Evolutionary conservation across 768 basidiomycete species (phyloP).

Genomic region (Boletus edulis): DNA sequence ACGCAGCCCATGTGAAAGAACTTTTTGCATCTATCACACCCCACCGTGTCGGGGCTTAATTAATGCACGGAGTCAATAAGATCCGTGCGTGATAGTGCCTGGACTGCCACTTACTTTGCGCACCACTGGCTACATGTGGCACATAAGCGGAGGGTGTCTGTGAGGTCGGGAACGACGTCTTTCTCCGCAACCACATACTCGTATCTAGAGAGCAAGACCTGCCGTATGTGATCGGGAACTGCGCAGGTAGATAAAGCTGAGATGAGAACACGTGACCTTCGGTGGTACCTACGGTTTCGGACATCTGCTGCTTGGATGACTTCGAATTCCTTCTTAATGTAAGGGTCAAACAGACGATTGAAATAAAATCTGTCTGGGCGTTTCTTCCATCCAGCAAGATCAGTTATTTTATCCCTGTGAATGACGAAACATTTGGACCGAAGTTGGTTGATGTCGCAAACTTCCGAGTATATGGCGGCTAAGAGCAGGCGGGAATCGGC

Average conservation of each 20-base stretch:
- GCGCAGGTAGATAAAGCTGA: constrained; percentile 14
- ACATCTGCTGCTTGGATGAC: constrained; percentile 85
- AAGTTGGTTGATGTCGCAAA: constrained; percentile 92
- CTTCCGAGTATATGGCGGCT: constrained; percentile 95
- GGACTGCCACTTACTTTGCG: constrained; percentile 58
- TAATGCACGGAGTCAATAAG: constrained; percentile 24
- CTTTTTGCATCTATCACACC: constrained; percentile 88
- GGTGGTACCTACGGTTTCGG: constrained; percentile 70
- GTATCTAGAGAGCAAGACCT: constrained; percentile 76
- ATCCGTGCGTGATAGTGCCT: constrained; percentile 11
- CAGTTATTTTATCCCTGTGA: constrained; percentile 93
- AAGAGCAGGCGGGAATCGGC: constrained; percentile 90
- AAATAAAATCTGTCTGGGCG: constrained; percentile 96
- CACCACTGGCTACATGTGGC: constrained; percentile 88
- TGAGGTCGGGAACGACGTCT: constrained; percentile 87
- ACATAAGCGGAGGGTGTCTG: constrained; percentile 82
- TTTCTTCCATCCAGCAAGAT: constrained; percentile 92
- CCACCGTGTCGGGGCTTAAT: constrained; percentile 75
- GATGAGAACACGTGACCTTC: constrained; percentile 20
- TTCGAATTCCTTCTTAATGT: constrained; percentile 98
- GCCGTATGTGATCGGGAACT: constrained; percentile 83
- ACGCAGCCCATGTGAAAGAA: constrained; percentile 96
- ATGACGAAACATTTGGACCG: constrained; percentile 91
- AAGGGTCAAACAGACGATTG: constrained; percentile 92
- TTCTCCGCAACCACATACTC: constrained; percentile 96